These are phyloP conservation scores for Yarrowia osloensis DNA, from an alignment of 805 yeast genomes.

Conservation along the genomic window DNA sequence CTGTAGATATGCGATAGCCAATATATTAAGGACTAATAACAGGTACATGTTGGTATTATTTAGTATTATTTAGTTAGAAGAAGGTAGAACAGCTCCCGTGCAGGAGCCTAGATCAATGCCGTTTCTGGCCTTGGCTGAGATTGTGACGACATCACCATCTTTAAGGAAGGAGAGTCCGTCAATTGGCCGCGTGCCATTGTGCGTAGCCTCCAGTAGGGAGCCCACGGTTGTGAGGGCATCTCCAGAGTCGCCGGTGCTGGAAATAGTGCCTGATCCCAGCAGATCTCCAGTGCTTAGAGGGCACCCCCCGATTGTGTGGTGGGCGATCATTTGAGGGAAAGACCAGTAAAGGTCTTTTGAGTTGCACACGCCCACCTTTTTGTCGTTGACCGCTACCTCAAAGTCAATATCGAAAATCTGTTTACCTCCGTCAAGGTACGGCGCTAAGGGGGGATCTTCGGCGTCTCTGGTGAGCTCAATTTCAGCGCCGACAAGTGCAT, in stretches of 20 bases:
- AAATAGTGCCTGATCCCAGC: constrained; percentile 39
- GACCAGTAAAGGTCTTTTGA: constrained; percentile 36
- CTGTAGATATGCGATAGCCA: too few species aligned
- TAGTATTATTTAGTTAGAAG: not conserved
- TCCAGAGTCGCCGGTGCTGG: constrained; percentile 32
- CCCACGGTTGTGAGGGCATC: constrained; percentile 33
- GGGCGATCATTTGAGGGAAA: constrained; percentile 38
- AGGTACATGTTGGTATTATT: not conserved
- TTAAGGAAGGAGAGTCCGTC: constrained; percentile 2
- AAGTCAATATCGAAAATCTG: constrained; percentile 35
- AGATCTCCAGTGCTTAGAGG: constrained; percentile 37
- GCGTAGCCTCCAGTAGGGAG: constrained; percentile 36
- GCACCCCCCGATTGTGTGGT: constrained; percentile 39
- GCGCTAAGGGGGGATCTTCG: constrained; percentile 32
- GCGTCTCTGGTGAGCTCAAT: constrained; percentile 33
- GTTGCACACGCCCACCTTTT: constrained; percentile 29
- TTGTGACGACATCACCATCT: constrained; percentile 12
- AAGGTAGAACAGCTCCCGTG: not conserved
- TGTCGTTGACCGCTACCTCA: constrained; percentile 32
- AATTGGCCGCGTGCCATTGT: constrained; percentile 33
- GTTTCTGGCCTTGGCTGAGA: constrained; percentile 7
- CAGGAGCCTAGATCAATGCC: constrained; percentile 7
- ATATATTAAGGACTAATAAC: too few species aligned
- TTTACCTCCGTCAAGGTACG: constrained; percentile 34
- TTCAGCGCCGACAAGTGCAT: constrained; percentile 35